Evolutionary conservation across 345 rosid genomes (phyloP).

Genomic region (Eutrema japonicum): DNA sequence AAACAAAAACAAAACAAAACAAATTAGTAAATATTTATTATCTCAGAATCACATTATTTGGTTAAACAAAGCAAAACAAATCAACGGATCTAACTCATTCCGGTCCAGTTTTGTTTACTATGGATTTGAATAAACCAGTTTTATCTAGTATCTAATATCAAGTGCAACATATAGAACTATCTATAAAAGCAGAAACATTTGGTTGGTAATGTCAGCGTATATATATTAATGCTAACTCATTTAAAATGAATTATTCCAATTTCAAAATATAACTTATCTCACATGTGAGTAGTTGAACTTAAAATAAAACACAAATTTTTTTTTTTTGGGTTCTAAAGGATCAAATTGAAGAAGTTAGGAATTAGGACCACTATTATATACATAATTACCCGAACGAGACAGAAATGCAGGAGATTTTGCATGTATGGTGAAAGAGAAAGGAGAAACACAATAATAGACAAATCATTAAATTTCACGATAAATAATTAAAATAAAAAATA

Average conservation of each 20-base stretch:
- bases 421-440: slow-evolving; percentile 41
- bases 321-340: neutral
- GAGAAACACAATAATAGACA: slow-evolving; percentile 43
- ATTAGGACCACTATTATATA: slow-evolving; percentile 41
- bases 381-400: slow-evolving; percentile 45
- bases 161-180: slow-evolving; percentile 47
- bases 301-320: neutral
- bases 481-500: neutral
- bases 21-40: neutral
- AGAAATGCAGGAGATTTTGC: slow-evolving; percentile 43
- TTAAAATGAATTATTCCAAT: slow-evolving; percentile 12
- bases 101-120: slow-evolving; percentile 32
- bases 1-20: neutral
- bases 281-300: slow-evolving; percentile 38
- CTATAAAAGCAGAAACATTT: slow-evolving; percentile 48
- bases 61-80: slow-evolving; percentile 1
- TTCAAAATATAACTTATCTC: slow-evolving; percentile 6
- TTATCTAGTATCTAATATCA: slow-evolving; percentile 34
- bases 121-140: slow-evolving; percentile 24
- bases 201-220: slow-evolving; percentile 48
- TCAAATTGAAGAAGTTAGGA: slow-evolving; percentile 10
- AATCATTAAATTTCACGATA: slow-evolving; percentile 43
- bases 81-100: neutral
- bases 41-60: neutral
- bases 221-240: slow-evolving; percentile 36